Evolutionary conservation across 73 alveolate genomes (phyloP).

Genomic region (Tetrahymena elliotti): DNA sequence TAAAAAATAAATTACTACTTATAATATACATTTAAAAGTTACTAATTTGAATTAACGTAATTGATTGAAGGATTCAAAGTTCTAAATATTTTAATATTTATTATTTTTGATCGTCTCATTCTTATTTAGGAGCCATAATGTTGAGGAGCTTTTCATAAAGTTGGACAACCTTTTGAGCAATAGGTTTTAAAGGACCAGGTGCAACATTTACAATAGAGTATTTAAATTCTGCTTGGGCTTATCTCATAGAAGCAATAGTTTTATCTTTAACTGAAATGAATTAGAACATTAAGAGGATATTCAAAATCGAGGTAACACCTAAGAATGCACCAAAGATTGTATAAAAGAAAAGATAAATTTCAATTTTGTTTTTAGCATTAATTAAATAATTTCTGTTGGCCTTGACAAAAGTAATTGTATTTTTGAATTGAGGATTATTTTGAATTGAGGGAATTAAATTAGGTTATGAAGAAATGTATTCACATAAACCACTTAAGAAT

Average conservation of each 20-base stretch:
- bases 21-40: too few relatives aligned
- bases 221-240: background rate
- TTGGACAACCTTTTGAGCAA: background rate
- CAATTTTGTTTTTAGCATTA: background rate
- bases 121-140: background rate
- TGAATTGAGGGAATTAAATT: background rate
- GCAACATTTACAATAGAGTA: background rate
- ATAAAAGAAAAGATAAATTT: background rate
- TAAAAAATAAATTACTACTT: too few relatives aligned
- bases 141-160: background rate
- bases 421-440: background rate
- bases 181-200: background rate
- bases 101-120: background rate
- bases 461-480: background rate
- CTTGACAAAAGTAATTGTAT: background rate
- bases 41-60: background rate
- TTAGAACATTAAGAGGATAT: background rate
- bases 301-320: background rate
- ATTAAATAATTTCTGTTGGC: background rate
- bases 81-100: background rate
- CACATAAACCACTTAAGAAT: background rate
- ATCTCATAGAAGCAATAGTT: background rate
- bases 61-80: background rate
- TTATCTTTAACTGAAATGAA: background rate
- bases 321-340: background rate